These are phyloP conservation scores for Sordaria brevicollis DNA, from an alignment of 495 filamentous ascomycete genomes.

Conservation along the genomic window DNA sequence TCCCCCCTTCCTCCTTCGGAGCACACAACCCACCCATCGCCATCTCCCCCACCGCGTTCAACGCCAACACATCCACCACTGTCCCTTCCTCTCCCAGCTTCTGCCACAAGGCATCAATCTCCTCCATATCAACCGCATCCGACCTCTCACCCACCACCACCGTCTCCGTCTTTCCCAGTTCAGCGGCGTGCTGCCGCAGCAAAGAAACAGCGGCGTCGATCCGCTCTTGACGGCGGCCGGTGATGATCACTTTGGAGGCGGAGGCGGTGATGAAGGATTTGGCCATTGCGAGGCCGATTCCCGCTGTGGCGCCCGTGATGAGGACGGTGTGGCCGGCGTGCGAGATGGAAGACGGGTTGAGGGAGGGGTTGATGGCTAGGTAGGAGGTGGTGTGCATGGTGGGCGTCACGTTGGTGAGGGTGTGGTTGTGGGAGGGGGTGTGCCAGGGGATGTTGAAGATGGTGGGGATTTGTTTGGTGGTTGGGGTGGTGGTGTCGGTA, in stretches of 20 bases:
- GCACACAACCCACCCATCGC: neutral
- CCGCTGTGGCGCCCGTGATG: slow-evolving; percentile 33
- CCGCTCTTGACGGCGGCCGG: slow-evolving; percentile 14
- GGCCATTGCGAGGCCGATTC: slow-evolving; percentile 29
- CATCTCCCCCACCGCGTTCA: slow-evolving; percentile 21
- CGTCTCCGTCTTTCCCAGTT: slow-evolving; percentile 2
- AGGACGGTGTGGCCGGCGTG: slow-evolving; percentile 35
- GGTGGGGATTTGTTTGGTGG: slow-evolving; percentile 29
- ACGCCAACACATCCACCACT: slow-evolving; percentile 29
- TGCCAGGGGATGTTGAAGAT: slow-evolving; percentile 8
- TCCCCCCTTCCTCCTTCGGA: neutral
- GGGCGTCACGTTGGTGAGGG: neutral
- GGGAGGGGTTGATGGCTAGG: slow-evolving; percentile 27
- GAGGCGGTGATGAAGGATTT: slow-evolving; percentile 24
- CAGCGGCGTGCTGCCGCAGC: slow-evolving; percentile 7
- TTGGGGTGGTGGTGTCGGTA: slow-evolving; percentile 7
- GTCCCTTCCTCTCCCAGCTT: slow-evolving; percentile 16
- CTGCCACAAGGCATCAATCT: slow-evolving; percentile 24
- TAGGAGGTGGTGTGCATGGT: slow-evolving; percentile 30
- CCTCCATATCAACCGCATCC: slow-evolving; percentile 17
- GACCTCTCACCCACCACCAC: slow-evolving; percentile 8
- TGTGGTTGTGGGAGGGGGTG: neutral
- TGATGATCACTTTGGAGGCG: slow-evolving; percentile 23
- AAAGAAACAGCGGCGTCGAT: slow-evolving; percentile 3
- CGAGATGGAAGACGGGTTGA: slow-evolving; percentile 21